These are phyloP conservation scores for Zelopaecilomyces penicillatus DNA, from an alignment of 2,329 filamentous ascomycete species.

Conservation along the genomic window DNA sequence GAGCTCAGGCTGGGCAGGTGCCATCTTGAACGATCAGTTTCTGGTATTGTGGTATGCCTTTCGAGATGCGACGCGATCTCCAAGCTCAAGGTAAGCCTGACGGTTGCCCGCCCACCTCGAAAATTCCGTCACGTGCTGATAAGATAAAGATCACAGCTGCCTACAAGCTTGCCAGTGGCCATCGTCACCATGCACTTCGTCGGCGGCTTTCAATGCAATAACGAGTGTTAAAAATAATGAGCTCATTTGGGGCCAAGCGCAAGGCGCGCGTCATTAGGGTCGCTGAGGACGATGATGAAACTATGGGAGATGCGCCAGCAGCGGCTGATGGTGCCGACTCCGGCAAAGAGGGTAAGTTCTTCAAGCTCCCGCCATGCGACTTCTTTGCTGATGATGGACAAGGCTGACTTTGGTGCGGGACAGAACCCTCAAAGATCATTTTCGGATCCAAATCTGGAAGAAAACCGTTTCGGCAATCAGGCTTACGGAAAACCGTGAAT, in stretches of 20 bases:
- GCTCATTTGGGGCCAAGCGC: constrained; percentile 47
- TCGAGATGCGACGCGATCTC: constrained; percentile 20
- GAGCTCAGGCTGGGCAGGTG: constrained; percentile 96
- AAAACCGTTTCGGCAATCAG: constrained; percentile 50
- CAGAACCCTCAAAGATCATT: constrained; percentile 27
- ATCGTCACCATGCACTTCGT: background rate
- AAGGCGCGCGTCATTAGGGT: constrained; percentile 72
- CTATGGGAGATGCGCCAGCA: constrained; percentile 8
- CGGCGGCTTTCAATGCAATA: background rate
- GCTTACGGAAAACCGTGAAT: constrained; percentile 48
- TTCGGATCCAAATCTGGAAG: constrained; percentile 37
- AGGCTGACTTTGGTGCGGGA: constrained; percentile 23
- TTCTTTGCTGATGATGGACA: constrained; percentile 25
- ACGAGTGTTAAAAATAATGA: constrained; percentile 36
- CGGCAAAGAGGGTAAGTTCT: constrained; percentile 29
- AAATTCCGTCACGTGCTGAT: constrained; percentile 39
- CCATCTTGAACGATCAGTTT: constrained; percentile 57
- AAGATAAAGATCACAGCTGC: constrained; percentile 27
- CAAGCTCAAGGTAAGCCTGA: constrained; percentile 9
- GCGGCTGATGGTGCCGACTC: constrained; percentile 16
- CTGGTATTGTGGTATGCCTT: constrained; percentile 13
- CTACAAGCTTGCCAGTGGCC: background rate
- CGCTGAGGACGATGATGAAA: constrained; percentile 59
- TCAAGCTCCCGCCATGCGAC: constrained; percentile 12
- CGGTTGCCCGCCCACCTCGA: constrained; percentile 16